A percentile compares a stretch with the other conserved stretches of the same genome.
phyloP scores from a whole-genome alignment of 805 yeast species.

The Kluyveromyces siamensis region DNA sequence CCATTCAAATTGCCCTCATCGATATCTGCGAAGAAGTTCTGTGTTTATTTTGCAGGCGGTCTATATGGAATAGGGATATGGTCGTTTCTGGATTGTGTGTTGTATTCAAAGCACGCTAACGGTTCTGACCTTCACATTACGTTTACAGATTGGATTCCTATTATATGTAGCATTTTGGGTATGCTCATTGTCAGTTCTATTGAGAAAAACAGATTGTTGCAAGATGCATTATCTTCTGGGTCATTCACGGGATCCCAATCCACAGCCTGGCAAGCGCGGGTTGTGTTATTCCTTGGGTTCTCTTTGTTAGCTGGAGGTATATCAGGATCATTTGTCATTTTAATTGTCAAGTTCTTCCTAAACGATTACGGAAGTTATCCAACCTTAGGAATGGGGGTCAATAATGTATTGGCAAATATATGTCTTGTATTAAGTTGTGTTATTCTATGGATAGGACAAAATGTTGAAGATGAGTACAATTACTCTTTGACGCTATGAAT shows the following conservation, averaged over 20 bases:
- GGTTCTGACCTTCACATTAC: constrained; percentile 82
- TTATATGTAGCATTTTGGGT: constrained; percentile 79
- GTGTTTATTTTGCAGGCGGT: constrained; percentile 72
- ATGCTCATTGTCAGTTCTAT: constrained; percentile 60
- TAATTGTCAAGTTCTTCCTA: constrained; percentile 74
- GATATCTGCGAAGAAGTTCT: constrained; percentile 56
- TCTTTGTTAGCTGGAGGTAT: constrained; percentile 89
- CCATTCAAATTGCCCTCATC: constrained; percentile 63
- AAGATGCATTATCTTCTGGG: constrained; percentile 30
- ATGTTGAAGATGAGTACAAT: constrained; percentile 91
- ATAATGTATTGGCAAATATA: constrained; percentile 73
- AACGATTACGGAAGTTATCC: constrained; percentile 71
- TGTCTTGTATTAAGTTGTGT: constrained; percentile 84
- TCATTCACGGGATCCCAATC: constrained; percentile 30
- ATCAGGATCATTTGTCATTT: constrained; percentile 83
- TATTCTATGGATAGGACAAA: constrained; percentile 87
- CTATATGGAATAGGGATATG: constrained; percentile 82
- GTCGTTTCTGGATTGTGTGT: constrained; percentile 81
- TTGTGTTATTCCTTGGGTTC: constrained; percentile 85
- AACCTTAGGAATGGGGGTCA: constrained; percentile 88
- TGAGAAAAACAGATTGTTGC: constrained; percentile 35
- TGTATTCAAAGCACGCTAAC: constrained; percentile 76
- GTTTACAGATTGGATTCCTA: constrained; percentile 93
- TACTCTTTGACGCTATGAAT: constrained; percentile 71
- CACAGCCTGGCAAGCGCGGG: constrained; percentile 90